Percentiles rank a stretch among this genome's conserved stretches.
Evolutionary conservation across 2,329 filamentous ascomycete genomes (phyloP).

Genomic region (Epichloe festucae): DNA sequence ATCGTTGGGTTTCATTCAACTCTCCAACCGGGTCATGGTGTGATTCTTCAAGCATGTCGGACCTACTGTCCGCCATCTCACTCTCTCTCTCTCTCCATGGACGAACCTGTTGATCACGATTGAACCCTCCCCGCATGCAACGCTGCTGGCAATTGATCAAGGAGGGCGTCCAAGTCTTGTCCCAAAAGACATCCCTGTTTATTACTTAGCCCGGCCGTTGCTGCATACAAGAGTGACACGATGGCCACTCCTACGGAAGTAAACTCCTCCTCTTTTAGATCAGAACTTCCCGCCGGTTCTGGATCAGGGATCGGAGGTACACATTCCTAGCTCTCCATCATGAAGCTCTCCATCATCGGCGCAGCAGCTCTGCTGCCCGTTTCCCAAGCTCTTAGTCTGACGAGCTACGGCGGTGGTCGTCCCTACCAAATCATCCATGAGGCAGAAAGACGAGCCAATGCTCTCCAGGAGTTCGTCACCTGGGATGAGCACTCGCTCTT

Average conservation of each 20-base stretch:
- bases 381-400: slow-evolving; percentile 4
- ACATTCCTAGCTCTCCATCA: slow-evolving; percentile 1
- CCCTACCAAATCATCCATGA: slow-evolving; percentile 13
- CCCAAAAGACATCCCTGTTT: not conserved
- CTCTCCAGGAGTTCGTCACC: slow-evolving; percentile 35
- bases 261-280: not conserved
- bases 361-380: not conserved
- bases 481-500: slow-evolving; percentile 64
- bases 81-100: not conserved
- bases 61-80: not conserved
- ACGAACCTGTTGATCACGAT: not conserved
- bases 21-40: not conserved
- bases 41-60: not conserved
- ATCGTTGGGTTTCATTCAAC: not conserved
- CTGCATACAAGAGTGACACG: not conserved
- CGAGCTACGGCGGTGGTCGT: slow-evolving; percentile 6
- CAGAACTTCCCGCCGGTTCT: not conserved
- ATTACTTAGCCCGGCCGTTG: not conserved
- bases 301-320: not conserved
- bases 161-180: not conserved
- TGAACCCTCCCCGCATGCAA: not conserved
- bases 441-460: slow-evolving; percentile 9
- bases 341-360: slow-evolving; percentile 11
- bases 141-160: not conserved
- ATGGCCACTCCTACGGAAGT: not conserved